Evolutionary conservation across 495 filamentous ascomycete species (phyloP).

Genomic region (Glonium stellatum): DNA sequence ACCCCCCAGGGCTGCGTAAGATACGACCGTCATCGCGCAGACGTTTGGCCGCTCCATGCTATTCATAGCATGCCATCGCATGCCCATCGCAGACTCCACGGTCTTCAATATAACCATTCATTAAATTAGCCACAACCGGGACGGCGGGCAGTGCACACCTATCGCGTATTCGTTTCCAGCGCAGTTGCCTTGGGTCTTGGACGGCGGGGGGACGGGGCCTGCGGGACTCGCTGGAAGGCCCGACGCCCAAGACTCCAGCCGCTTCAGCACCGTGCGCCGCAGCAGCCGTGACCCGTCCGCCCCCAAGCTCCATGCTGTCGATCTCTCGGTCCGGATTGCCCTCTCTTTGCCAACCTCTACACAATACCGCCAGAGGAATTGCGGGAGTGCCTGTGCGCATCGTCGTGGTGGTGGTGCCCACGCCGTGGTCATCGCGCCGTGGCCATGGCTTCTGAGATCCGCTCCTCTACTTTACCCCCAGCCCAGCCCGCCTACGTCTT

Average conservation of each 20-base stretch:
- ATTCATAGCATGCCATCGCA: constrained; percentile 14
- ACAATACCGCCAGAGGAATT: neutral
- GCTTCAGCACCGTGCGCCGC: neutral
- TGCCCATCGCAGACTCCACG: neutral
- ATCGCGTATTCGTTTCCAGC: neutral
- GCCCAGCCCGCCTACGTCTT: constrained; percentile 78
- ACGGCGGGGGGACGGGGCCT: too few species aligned
- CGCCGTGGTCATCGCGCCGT: constrained; percentile 4
- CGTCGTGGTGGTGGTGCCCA: neutral
- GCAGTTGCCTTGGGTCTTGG: neutral
- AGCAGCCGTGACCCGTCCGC: neutral
- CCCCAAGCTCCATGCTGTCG: constrained; percentile 23
- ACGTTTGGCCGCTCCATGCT: neutral
- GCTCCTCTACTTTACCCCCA: constrained; percentile 40
- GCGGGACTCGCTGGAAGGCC: too few species aligned
- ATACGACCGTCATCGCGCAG: neutral
- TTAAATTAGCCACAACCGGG: neutral
- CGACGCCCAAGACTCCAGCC: too few species aligned
- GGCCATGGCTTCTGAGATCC: constrained; percentile 17
- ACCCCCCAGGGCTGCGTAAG: neutral
- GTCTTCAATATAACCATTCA: neutral
- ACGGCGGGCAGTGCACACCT: constrained; percentile 11
- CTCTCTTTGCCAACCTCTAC: constrained; percentile 4
- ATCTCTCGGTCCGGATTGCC: constrained; percentile 25
- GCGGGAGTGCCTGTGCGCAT: neutral